phyloP scores from a whole-genome alignment of 129 eudicot genomes.

The Mikania micrantha region DNA sequence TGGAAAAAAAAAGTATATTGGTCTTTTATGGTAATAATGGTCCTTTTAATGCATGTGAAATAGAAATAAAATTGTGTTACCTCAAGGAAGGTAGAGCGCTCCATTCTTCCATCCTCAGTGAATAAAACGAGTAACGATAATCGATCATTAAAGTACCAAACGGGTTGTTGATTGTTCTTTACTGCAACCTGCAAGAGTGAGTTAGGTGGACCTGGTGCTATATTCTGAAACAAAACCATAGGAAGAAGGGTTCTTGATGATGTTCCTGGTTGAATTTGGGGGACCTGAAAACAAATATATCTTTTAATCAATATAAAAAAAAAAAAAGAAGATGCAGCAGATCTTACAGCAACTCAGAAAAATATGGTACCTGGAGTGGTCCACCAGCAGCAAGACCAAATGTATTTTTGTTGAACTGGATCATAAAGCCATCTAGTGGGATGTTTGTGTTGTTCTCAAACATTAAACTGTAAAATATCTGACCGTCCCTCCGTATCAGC shows the following conservation, averaged over 20 bases:
- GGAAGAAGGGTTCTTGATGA: slow-evolving; percentile 81
- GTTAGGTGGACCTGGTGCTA: slow-evolving; percentile 90
- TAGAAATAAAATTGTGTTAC: slow-evolving; percentile 19
- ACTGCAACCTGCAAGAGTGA: slow-evolving; percentile 83
- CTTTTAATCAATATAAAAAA: no score
- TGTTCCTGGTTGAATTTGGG: slow-evolving; percentile 84
- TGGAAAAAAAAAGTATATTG: no score
- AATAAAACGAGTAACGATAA: slow-evolving; percentile 50
- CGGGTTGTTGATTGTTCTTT: slow-evolving; percentile 87
- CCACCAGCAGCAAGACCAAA: slow-evolving; percentile 89
- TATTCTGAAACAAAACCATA: slow-evolving; percentile 78
- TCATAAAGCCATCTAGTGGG: slow-evolving; percentile 90
- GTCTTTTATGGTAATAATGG: no score
- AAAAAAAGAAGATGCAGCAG: neutral
- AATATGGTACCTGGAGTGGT: slow-evolving; percentile 63
- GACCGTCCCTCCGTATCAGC: slow-evolving; percentile 78
- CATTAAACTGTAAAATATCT: slow-evolving; percentile 73
- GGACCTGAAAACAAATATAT: slow-evolving; percentile 39
- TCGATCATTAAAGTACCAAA: slow-evolving; percentile 84
- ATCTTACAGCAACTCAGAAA: neutral
- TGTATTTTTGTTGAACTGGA: slow-evolving; percentile 91
- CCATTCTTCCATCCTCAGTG: slow-evolving; percentile 93
- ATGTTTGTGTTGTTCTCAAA: slow-evolving; percentile 71
- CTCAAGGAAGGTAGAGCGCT: slow-evolving; percentile 92
- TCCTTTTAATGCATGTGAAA: neutral